These are phyloP conservation scores for Botrytis galanthina DNA, from an alignment of 2,329 filamentous ascomycete genomes.

Conservation along the genomic window DNA sequence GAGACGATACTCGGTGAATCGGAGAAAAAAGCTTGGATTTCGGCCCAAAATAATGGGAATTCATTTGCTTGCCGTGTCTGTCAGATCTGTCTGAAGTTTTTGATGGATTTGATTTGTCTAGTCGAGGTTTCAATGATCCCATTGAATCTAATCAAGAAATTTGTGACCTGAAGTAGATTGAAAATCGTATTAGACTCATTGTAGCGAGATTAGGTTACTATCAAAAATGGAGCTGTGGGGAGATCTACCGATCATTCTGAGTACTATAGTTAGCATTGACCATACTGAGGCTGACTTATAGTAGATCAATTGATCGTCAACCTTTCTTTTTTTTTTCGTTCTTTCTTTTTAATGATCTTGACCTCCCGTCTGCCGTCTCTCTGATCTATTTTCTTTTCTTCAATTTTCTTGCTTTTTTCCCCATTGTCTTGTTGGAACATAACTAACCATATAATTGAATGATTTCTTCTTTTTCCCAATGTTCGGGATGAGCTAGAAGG, in stretches of 20 bases:
- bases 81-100: not conserved
- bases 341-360: not conserved
- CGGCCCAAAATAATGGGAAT: slow-evolving; percentile 7
- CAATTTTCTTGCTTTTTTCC: not conserved
- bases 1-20: slow-evolving; percentile 1
- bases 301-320: not conserved
- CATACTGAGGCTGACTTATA: not conserved
- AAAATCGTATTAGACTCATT: slow-evolving; percentile 2
- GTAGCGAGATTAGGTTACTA: slow-evolving; percentile 21
- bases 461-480: not conserved
- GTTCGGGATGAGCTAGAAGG: not conserved
- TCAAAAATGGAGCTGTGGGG: slow-evolving; percentile 12
- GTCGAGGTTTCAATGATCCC: not conserved
- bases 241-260: not conserved
- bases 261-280: not conserved
- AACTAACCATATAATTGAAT: not conserved
- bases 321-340: not conserved
- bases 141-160: slow-evolving; percentile 8
- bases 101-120: slow-evolving; percentile 14
- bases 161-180: slow-evolving; percentile 15
- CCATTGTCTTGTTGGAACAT: not conserved
- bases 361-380: not conserved
- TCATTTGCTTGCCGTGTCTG: slow-evolving; percentile 12
- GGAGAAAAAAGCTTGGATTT: slow-evolving; percentile 20
- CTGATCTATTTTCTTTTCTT: not conserved